Evolutionary conservation across 2,329 filamentous ascomycete genomes (phyloP).

Genomic region (Sporothrix brasiliensis): DNA sequence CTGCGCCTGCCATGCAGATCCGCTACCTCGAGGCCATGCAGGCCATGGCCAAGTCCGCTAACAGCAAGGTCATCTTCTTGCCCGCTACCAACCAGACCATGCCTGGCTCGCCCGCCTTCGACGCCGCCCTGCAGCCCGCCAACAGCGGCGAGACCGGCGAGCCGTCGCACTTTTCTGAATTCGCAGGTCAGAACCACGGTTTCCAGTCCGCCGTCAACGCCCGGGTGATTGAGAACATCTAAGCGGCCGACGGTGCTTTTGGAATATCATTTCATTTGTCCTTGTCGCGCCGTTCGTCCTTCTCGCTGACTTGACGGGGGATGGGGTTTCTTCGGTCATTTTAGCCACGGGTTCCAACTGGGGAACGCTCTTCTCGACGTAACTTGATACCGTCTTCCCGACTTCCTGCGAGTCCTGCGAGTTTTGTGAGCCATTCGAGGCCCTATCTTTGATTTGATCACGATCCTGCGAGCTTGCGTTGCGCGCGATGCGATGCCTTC

Average conservation of each 20-base stretch:
- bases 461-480: neutral
- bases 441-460: neutral
- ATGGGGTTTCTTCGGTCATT: slow-evolving; percentile 4
- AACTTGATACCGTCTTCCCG: neutral
- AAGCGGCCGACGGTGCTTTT: slow-evolving; percentile 40
- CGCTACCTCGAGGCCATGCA: slow-evolving; percentile 98
- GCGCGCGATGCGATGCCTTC: neutral
- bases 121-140: slow-evolving; percentile 46
- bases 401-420: neutral
- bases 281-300: neutral
- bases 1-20: slow-evolving; percentile 96
- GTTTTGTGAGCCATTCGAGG: neutral
- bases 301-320: slow-evolving; percentile 25
- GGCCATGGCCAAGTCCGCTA: slow-evolving; percentile 92
- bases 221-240: slow-evolving; percentile 84
- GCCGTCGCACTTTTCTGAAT: slow-evolving; percentile 51
- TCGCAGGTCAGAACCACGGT: slow-evolving; percentile 58
- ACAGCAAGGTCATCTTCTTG: slow-evolving; percentile 84
- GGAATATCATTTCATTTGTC: neutral
- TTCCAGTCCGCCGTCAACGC: slow-evolving; percentile 83
- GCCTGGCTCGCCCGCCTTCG: slow-evolving; percentile 47
- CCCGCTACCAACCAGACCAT: slow-evolving; percentile 67
- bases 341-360: slow-evolving; percentile 24
- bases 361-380: slow-evolving; percentile 19
- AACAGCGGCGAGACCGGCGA: slow-evolving; percentile 49